A percentile compares a stretch with the other conserved stretches of the same genome.
Evolutionary conservation across 345 rosid genomes (phyloP).

Genomic region (Cardamine resedifolia): DNA sequence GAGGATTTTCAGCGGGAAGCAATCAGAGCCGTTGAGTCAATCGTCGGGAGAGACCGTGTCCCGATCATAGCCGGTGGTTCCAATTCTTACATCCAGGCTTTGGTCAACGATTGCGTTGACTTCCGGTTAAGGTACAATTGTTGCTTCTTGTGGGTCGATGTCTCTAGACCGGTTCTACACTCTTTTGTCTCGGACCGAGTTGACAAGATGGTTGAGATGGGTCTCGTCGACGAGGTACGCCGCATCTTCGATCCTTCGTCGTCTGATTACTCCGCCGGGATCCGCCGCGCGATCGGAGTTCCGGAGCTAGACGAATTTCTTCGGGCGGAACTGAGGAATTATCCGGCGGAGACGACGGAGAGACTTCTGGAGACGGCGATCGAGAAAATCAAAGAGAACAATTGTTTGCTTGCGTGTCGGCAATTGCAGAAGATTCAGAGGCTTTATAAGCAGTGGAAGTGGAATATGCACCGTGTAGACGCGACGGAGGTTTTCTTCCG

Average conservation of each 20-base stretch:
- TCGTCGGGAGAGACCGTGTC: constrained; percentile 43
- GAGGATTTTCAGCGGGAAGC: constrained; percentile 55
- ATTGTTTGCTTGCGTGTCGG: constrained; percentile 48
- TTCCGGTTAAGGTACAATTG: constrained; percentile 68
- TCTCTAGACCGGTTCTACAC: constrained; percentile 51
- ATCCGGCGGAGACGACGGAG: constrained; percentile 31
- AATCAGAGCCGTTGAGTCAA: constrained; percentile 43
- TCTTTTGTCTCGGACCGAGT: constrained; percentile 74
- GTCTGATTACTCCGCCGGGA: constrained; percentile 55
- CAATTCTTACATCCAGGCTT: constrained; percentile 70
- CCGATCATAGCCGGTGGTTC: constrained; percentile 94
- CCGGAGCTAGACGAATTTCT: constrained; percentile 70
- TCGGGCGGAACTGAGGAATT: constrained; percentile 33
- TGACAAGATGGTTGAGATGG: constrained; percentile 68
- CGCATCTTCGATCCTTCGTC: constrained; percentile 49
- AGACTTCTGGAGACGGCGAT: constrained; percentile 52
- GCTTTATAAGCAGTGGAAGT: constrained; percentile 49
- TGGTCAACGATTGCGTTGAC: constrained; percentile 54
- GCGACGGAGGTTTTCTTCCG: constrained; percentile 69
- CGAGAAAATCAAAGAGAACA: constrained; percentile 61
- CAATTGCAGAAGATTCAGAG: constrained; percentile 63
- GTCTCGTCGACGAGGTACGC: constrained; percentile 67
- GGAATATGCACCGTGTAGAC: constrained; percentile 76
- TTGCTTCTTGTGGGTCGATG: constrained; percentile 87
- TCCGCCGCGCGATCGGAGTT: constrained; percentile 76